These are phyloP conservation scores for Kernera saxatilis DNA, from an alignment of 345 rosid species.

Conservation along the genomic window DNA sequence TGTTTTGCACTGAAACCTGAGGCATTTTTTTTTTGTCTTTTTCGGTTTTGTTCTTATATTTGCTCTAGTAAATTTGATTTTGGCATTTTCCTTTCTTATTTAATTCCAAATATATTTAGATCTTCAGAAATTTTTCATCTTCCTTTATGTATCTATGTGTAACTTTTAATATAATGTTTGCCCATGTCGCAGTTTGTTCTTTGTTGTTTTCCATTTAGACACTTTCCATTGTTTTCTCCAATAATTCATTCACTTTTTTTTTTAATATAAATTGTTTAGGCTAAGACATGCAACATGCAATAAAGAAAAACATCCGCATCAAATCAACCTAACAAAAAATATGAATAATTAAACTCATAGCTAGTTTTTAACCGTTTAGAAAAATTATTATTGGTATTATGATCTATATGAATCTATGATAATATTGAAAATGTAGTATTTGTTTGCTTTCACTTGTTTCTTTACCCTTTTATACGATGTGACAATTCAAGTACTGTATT, in stretches of 20 bases:
- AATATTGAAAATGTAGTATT: background rate
- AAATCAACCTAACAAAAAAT: background rate
- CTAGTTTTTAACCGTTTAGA: background rate
- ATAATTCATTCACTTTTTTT: conserved; percentile 5
- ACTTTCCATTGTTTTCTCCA: conserved; percentile 27
- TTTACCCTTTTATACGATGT: conserved; percentile 16
- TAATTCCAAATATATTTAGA: background rate
- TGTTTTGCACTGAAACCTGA: conserved; percentile 31
- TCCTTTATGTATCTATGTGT: background rate
- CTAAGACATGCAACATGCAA: conserved; percentile 16
- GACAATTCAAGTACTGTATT: conserved; percentile 21
- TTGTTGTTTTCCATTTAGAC: conserved; percentile 30
- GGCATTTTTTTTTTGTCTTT: conserved; percentile 19
- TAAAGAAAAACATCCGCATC: background rate
- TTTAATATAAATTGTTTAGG: background rate
- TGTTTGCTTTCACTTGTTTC: background rate
- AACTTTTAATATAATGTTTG: conserved; percentile 4
- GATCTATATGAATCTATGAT: background rate
- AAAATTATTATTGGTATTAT: background rate
- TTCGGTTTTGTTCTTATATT: conserved; percentile 30
- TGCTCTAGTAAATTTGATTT: background rate
- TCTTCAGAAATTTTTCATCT: background rate
- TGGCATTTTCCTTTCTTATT: conserved; percentile 4
- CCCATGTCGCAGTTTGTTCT: conserved; percentile 23
- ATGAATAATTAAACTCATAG: background rate